Percentiles rank a stretch among this genome's conserved stretches.
phyloP scores from a whole-genome alignment of 2,329 filamentous ascomycete species.

The Botryosphaeria dothidea region DNA sequence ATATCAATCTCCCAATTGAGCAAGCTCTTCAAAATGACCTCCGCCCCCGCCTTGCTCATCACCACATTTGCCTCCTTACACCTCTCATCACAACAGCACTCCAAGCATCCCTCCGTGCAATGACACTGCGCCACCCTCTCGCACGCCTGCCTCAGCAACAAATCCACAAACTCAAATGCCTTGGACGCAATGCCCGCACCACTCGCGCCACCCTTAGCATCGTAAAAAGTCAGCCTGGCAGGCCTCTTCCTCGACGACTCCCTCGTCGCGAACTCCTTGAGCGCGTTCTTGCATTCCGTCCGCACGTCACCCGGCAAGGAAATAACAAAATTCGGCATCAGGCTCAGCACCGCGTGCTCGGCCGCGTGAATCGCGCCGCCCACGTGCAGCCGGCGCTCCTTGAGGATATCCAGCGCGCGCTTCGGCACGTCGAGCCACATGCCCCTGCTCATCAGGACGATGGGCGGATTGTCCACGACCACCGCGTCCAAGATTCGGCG shows the following conservation, averaged over 20 bases:
- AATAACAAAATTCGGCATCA: constrained; percentile 90
- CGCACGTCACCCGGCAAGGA: constrained; percentile 87
- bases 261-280: constrained; percentile 80
- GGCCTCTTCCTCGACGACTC: constrained; percentile 77
- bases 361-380: constrained; percentile 92
- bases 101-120: constrained; percentile 80
- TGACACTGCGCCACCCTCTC: constrained; percentile 73
- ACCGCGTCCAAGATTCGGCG: constrained; percentile 87
- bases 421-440: constrained; percentile 95
- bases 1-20: constrained; percentile 78
- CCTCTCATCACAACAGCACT: constrained; percentile 82
- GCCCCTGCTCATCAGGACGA: constrained; percentile 80
- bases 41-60: constrained; percentile 87
- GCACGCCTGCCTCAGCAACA: constrained; percentile 74
- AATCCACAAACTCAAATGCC: constrained; percentile 88
- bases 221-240: constrained; percentile 89
- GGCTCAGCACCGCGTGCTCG: constrained; percentile 82
- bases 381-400: constrained; percentile 70
- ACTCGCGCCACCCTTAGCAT: constrained; percentile 82
- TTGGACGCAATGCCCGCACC: constrained; percentile 88
- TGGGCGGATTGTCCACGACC: constrained; percentile 88
- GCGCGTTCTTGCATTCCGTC: constrained; percentile 87
- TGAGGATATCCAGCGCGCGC: constrained; percentile 74
- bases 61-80: constrained; percentile 88
- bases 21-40: constrained; percentile 76